Evolutionary conservation across 78 protist genomes (phyloP).

Genomic region (Monosiga brevicollis): DNA sequence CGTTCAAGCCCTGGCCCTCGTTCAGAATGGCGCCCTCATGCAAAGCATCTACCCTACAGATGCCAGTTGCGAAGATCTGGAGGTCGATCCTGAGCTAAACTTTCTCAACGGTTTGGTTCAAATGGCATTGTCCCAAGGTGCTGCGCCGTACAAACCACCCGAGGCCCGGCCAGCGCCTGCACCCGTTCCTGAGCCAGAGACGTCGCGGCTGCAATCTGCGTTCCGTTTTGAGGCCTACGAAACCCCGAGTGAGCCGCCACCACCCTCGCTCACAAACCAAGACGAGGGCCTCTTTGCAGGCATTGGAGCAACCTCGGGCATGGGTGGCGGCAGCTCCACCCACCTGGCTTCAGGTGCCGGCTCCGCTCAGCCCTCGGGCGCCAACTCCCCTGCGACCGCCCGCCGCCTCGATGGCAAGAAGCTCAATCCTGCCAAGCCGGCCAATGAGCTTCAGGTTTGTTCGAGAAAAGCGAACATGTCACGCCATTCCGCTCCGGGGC

Average conservation of each 20-base stretch:
- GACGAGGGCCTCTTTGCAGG: not conserved
- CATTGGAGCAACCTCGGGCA: not conserved
- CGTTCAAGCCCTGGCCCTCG: conserved; percentile 19
- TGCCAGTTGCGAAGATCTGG: conserved; percentile 58
- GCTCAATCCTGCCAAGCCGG: too few relatives aligned
- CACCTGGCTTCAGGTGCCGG: not conserved
- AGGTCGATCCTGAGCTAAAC: conserved; percentile 37
- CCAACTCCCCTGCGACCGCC: not conserved
- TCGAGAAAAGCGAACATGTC: too few relatives aligned
- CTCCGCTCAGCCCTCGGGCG: not conserved
- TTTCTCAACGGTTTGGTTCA: conserved; percentile 45
- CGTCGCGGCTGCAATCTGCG: not conserved
- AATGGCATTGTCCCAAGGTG: not conserved
- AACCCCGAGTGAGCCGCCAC: not conserved
- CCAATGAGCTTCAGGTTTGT: too few relatives aligned
- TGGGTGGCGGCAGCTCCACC: not conserved
- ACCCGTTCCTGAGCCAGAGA: not conserved
- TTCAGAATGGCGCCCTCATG: conserved; percentile 1
- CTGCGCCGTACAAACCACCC: not conserved
- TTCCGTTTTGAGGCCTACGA: not conserved
- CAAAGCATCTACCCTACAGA: conserved; percentile 43
- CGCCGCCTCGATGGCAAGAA: too few relatives aligned
- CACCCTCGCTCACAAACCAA: not conserved
- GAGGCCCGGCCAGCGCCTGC: not conserved
- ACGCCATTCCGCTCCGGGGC: too few relatives aligned